phyloP scores from a whole-genome alignment of 768 basidiomycete species.

The Mycena maculata region DNA sequence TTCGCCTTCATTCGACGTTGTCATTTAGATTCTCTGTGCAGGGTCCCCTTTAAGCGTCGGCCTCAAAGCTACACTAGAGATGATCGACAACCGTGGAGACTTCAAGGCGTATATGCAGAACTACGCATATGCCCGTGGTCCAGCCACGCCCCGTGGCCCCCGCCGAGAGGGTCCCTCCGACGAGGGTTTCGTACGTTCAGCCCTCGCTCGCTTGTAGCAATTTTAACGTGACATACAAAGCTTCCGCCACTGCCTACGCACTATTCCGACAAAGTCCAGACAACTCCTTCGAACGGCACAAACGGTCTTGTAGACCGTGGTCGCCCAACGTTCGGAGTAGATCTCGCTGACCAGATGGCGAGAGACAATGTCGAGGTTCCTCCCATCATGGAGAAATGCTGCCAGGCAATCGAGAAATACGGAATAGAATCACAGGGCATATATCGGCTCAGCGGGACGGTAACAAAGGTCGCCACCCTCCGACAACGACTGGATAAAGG shows the following conservation, averaged over 20 bases:
- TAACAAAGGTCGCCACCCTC: conserved; percentile 85
- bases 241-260: conserved; percentile 71
- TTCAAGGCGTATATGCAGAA: conserved; percentile 99
- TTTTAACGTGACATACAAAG: conserved; percentile 48
- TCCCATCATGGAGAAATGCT: conserved; percentile 87
- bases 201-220: conserved; percentile 11
- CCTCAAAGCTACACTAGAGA: conserved; percentile 87
- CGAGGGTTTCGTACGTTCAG: conserved; percentile 90
- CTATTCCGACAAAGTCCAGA: conserved; percentile 37
- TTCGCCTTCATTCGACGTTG: not conserved
- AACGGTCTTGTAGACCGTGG: conserved; percentile 67
- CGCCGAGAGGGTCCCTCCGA: conserved; percentile 90
- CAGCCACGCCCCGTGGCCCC: conserved; percentile 71
- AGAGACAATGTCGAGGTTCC: conserved; percentile 93
- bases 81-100: conserved; percentile 93
- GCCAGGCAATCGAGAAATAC: conserved; percentile 90
- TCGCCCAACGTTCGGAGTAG: conserved; percentile 91
- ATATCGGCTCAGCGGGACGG: conserved; percentile 93
- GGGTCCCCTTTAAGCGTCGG: conserved; percentile 48
- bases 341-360: conserved; percentile 92
- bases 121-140: conserved; percentile 90
- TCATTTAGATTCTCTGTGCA: not conserved
- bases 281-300: conserved; percentile 35
- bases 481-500: conserved; percentile 90
- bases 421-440: conserved; percentile 89